Evolutionary conservation across 2,329 filamentous ascomycete genomes (phyloP), one percentile per base, ranked within the genome.

Genomic region (Cladobotryum mycophilum): DNA sequence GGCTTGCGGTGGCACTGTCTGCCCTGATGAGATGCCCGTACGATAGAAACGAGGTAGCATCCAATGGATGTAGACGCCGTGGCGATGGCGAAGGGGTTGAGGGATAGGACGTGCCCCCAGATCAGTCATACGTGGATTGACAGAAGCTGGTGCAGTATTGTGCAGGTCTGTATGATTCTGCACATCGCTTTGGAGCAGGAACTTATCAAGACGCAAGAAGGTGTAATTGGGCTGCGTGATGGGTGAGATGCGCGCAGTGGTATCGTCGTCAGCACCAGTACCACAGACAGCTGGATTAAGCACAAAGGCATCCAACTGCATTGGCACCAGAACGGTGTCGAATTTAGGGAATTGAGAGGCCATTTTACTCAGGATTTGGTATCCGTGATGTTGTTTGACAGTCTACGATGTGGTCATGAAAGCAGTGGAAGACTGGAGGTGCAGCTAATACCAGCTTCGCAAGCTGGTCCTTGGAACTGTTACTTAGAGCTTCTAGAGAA

Each of bases 221-320:
- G 67, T 71, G 60, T 75, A 76, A 61, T 75, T 74, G 5, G 73
- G 73, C 52, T 76, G 72, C 1, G 66, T 69, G 41, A 75, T 68
- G 25, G 73, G 72, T 1, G 59, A 60, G 45, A 76, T 73, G 2
- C 51, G 52, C 1, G 55, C 56, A 0, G 18, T 50, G 3, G 55
- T 59, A 7, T 60, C 60, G 14, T 59, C 53, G 5, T 53, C 56
- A 1, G 53, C 55, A 3, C 51, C 55, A 2, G 34, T 48, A 22
- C 55, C 53, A 55, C 67, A 68, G 30, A 67, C 61, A 1, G 46
- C 46, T 15, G 43, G 43, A 41, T 67, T 67, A 30, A 69, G 49
- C 14, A 64, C 56, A 49, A 66, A 68, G 13, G 52, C 66, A 17
- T 69, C 56, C 3, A 70, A 52, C 49, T 69, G 56, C 49, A 69